These are phyloP conservation scores for Arabis hirsuta DNA, from an alignment of 345 rosid species.

Conservation along the genomic window DNA sequence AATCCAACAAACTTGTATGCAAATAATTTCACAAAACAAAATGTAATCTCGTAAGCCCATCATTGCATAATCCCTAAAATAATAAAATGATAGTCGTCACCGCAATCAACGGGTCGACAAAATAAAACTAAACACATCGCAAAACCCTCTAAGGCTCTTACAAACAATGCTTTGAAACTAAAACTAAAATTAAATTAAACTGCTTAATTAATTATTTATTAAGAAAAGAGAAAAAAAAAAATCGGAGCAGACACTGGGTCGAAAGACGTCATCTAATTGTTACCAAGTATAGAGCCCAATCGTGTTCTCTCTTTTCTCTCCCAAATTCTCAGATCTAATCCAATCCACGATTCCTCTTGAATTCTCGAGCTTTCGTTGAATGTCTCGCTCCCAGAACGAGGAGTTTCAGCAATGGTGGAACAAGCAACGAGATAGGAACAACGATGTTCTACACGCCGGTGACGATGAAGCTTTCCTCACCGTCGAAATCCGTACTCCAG, in stretches of 20 bases:
- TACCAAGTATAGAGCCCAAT: constrained; percentile 44
- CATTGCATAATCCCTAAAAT: background rate
- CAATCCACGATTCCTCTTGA: background rate
- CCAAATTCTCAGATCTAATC: constrained; percentile 13
- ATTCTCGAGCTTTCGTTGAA: constrained; percentile 20
- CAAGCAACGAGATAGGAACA: constrained; percentile 62
- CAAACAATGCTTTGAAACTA: background rate
- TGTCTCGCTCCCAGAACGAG: constrained; percentile 63
- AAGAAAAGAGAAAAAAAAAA: background rate
- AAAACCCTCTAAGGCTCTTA: background rate
- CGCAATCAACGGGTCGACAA: background rate
- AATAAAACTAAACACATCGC: background rate
- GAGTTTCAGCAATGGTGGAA: constrained; percentile 91
- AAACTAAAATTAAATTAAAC: too few relatives aligned
- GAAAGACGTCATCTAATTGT: constrained; percentile 29
- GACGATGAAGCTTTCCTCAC: constrained; percentile 47
- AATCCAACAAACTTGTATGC: background rate
- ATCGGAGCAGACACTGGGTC: constrained; percentile 8
- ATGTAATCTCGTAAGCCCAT: background rate
- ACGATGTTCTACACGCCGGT: constrained; percentile 32
- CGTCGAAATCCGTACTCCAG: constrained; percentile 56
- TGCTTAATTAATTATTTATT: background rate
- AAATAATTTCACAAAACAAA: background rate
- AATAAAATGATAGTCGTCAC: background rate
- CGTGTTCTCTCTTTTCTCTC: constrained; percentile 25